A percentile compares a stretch with the other conserved stretches of the same genome.
Evolutionary conservation across 148 eudicot genomes (phyloP).

Genomic region (Amaranthus hypochondriacus): DNA sequence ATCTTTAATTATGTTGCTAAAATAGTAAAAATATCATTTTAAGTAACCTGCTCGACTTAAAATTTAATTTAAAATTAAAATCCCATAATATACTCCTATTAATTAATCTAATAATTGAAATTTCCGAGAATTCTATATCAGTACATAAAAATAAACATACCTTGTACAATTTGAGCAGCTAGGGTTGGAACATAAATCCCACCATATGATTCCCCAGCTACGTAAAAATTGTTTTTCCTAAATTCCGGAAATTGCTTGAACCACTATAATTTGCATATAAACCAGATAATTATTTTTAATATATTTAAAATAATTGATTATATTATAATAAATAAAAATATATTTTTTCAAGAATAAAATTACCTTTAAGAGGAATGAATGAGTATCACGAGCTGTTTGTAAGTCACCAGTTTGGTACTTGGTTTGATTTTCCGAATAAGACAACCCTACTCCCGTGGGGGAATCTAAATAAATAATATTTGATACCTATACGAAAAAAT

Average conservation of each 20-base stretch:
- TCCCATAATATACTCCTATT: too few relatives aligned
- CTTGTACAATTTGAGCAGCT: conserved; percentile 41
- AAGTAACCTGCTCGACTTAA: too few relatives aligned
- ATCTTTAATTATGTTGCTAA: too few relatives aligned
- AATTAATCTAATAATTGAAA: too few relatives aligned
- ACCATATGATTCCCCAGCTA: conserved; percentile 51
- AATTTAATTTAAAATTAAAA: too few relatives aligned
- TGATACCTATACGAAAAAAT: conserved; percentile 31
- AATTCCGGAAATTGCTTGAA: conserved; percentile 37
- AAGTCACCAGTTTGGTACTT: conserved; percentile 35
- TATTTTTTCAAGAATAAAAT: neutral
- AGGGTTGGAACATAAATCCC: conserved; percentile 61
- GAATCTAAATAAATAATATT: conserved; percentile 46
- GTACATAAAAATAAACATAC: conserved; percentile 6
- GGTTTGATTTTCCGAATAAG: conserved; percentile 33
- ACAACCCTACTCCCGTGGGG: conserved; percentile 42
- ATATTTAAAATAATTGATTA: neutral
- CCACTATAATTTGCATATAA: conserved; percentile 31
- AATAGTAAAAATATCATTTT: too few relatives aligned
- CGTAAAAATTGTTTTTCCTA: conserved; percentile 39
- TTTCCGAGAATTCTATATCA: too few relatives aligned
- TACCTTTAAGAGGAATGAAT: conserved; percentile 43
- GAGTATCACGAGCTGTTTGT: conserved; percentile 41
- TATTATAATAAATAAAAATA: neutral
- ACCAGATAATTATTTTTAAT: neutral